Percentiles rank a stretch among this genome's conserved stretches.
These are phyloP conservation scores for Gastrodia elata DNA, from an alignment of 106 monocot genomes.

Conservation along the genomic window DNA sequence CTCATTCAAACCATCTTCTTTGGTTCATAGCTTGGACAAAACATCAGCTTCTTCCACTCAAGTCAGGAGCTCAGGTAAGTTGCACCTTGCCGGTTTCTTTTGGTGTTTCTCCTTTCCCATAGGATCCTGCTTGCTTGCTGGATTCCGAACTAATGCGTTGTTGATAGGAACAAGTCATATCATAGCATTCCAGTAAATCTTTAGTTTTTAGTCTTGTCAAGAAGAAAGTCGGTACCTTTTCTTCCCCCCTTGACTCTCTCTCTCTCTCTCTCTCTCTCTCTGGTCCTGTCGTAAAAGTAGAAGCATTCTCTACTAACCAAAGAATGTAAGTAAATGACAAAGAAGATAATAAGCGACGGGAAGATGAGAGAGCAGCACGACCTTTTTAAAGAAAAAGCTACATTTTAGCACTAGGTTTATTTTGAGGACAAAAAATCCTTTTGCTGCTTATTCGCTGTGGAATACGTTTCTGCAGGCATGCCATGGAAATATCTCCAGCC, in stretches of 20 bases:
- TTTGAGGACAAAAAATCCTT: neutral
- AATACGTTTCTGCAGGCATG: neutral
- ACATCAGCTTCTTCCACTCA: neutral
- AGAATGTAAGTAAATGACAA: conserved; percentile 6
- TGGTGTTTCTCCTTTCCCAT: neutral
- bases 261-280: neutral
- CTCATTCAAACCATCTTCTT: conserved; percentile 2
- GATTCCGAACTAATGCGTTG: neutral
- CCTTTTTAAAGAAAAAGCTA: neutral
- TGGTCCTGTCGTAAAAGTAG: neutral
- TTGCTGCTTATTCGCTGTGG: neutral
- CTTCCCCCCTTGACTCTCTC: neutral
- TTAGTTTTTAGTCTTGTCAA: conserved; percentile 10
- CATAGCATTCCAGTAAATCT: conserved; percentile 4
- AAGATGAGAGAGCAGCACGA: neutral
- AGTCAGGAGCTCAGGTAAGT: neutral
- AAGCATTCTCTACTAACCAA: conserved; percentile 6
- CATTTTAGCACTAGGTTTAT: neutral
- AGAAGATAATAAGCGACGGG: neutral
- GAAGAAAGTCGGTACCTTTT: conserved; percentile 7
- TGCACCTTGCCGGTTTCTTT: neutral
- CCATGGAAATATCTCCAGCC: conserved; percentile 2
- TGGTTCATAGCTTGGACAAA: neutral
- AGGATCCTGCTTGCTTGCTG: neutral
- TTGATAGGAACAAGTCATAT: neutral